A percentile compares a stretch with the other conserved stretches of the same genome.
Evolutionary conservation across 1,284 basidiomycete genomes (phyloP).

Genomic region (Heterobasidion occidentale): DNA sequence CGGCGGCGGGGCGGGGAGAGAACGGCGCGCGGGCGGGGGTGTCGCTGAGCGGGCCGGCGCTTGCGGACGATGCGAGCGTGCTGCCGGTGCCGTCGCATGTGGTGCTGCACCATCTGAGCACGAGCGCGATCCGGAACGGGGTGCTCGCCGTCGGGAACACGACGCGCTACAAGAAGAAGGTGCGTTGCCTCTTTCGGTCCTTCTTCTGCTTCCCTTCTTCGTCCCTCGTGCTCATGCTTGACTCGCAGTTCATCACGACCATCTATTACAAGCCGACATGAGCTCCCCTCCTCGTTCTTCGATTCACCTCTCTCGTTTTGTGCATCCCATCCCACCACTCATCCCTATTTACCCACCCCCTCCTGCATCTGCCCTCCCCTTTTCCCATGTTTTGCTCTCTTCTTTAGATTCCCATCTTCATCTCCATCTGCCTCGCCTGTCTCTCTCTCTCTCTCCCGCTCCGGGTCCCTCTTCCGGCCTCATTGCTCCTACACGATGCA

Average conservation of each 20-base stretch:
- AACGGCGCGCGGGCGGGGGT: slow-evolving; percentile 9
- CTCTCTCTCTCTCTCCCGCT: too few species aligned
- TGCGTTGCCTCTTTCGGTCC: slow-evolving; percentile 22
- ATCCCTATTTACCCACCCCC: too few species aligned
- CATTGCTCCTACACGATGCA: too few species aligned
- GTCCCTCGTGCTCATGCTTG: background rate
- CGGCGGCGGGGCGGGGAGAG: slow-evolving; percentile 1
- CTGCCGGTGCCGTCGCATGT: slow-evolving; percentile 93
- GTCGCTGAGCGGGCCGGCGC: slow-evolving; percentile 28
- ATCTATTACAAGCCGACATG: slow-evolving; percentile 58
- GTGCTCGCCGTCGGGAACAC: slow-evolving; percentile 93
- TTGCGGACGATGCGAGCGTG: slow-evolving; percentile 88
- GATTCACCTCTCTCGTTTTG: too few species aligned
- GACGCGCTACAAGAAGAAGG: slow-evolving; percentile 91
- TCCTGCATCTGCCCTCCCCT: too few species aligned
- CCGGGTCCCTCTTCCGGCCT: too few species aligned
- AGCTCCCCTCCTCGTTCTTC: background rate
- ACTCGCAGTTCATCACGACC: slow-evolving; percentile 52
- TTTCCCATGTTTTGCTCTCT: too few species aligned
- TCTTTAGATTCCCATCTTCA: too few species aligned
- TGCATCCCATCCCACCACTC: too few species aligned
- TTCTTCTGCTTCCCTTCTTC: slow-evolving; percentile 1
- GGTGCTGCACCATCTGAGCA: slow-evolving; percentile 92
- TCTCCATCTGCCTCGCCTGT: too few species aligned
- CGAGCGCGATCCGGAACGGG: slow-evolving; percentile 92